These are phyloP conservation scores for Rauvolfia tetraphylla DNA, from an alignment of 257 asterid genomes.

Conservation along the genomic window DNA sequence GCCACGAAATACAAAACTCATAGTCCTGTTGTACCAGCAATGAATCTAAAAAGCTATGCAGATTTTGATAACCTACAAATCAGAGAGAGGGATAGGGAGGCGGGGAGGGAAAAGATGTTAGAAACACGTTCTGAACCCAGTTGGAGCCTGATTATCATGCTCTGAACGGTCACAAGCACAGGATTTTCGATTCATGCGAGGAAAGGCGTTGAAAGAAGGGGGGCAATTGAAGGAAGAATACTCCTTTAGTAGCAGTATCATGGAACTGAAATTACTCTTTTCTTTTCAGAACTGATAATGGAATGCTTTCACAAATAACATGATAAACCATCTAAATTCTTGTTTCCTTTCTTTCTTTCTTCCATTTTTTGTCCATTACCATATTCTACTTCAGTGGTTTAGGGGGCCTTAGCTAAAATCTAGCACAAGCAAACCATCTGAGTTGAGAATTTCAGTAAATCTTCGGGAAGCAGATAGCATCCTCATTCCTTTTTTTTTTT, in stretches of 20 bases:
- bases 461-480: too few relatives aligned
- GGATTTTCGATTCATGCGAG: neutral
- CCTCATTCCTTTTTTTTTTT: too few relatives aligned
- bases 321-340: neutral
- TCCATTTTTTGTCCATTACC: neutral
- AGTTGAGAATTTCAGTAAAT: neutral
- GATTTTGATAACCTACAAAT: constrained; percentile 14
- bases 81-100: neutral
- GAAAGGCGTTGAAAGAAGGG: neutral
- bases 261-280: neutral
- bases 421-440: neutral
- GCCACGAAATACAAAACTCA: constrained; percentile 99
- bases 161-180: constrained; percentile 1
- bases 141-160: neutral
- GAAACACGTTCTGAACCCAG: neutral
- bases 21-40: constrained; percentile 21
- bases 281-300: neutral
- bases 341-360: neutral
- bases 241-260: neutral
- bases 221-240: neutral
- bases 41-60: constrained; percentile 16
- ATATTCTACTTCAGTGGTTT: neutral
- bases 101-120: neutral
- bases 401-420: neutral
- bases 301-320: neutral